phyloP scores from a whole-genome alignment of 768 basidiomycete genomes.

The Mycena alexandri region DNA sequence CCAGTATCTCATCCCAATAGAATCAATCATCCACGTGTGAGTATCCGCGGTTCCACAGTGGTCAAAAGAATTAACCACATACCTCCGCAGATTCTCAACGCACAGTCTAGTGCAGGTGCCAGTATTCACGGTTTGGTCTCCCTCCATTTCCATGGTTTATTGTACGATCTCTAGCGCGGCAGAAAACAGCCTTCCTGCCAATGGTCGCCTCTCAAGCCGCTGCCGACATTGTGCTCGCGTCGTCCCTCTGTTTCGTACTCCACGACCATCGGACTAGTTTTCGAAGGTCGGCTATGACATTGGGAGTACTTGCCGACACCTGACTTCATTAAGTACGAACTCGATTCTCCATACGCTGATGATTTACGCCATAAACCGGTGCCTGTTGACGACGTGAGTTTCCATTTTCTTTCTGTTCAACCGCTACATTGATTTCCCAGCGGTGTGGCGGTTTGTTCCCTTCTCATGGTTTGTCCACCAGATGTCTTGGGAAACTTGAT shows the following conservation, averaged over 20 bases:
- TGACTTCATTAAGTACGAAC: slow-evolving; percentile 13
- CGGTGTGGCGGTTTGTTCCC: slow-evolving; percentile 1
- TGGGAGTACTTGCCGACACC: too few relatives aligned
- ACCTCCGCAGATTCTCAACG: slow-evolving; percentile 2
- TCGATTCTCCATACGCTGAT: slow-evolving; percentile 15
- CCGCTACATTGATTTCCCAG: background rate
- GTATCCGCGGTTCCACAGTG: background rate
- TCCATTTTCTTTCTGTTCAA: background rate
- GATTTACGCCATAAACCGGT: slow-evolving; percentile 17
- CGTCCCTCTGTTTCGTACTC: slow-evolving; percentile 15
- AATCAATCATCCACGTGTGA: slow-evolving; percentile 1
- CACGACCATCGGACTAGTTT: slow-evolving; percentile 5
- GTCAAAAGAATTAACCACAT: background rate
- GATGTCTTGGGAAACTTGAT: too few relatives aligned
- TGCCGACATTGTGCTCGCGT: background rate
- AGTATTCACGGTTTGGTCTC: slow-evolving; percentile 5
- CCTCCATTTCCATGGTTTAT: background rate
- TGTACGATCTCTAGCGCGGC: background rate
- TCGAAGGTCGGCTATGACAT: too few relatives aligned
- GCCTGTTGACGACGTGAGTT: slow-evolving; percentile 14
- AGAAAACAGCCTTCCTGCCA: slow-evolving; percentile 16
- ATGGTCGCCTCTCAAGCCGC: slow-evolving; percentile 11
- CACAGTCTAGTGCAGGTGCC: slow-evolving; percentile 1
- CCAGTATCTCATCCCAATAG: background rate
- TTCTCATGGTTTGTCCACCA: slow-evolving; percentile 6